phyloP scores from a whole-genome alignment of 1,284 basidiomycete genomes.

The Gomphus bonarii region DNA sequence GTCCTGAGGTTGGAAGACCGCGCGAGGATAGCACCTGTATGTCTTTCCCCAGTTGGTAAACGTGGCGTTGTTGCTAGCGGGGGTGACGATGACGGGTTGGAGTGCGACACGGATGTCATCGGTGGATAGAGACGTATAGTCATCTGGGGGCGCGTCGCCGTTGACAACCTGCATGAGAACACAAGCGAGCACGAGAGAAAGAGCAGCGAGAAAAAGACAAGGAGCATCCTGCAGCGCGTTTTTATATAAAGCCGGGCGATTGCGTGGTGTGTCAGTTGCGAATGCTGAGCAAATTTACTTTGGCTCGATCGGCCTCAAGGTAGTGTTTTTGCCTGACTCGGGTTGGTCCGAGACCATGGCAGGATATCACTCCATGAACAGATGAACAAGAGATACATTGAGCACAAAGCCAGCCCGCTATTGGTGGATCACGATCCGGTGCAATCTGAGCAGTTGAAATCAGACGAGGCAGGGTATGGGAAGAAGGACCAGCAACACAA shows the following conservation, averaged over 20 bases:
- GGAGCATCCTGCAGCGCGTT: background rate
- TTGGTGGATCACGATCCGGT: background rate
- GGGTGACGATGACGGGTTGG: conserved; percentile 2
- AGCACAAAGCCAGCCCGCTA: background rate
- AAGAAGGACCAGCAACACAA: background rate
- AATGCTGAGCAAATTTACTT: background rate
- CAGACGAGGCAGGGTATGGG: background rate
- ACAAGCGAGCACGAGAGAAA: background rate
- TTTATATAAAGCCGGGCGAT: background rate
- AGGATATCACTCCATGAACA: background rate
- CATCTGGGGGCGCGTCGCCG: background rate
- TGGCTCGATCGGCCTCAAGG: background rate
- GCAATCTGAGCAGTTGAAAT: background rate
- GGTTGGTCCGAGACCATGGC: background rate
- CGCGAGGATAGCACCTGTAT: conserved; percentile 51
- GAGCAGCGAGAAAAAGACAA: background rate
- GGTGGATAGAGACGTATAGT: conserved; percentile 2
- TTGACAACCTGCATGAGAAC: background rate
- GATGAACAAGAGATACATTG: background rate
- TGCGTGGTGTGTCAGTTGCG: background rate
- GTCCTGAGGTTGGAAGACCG: conserved; percentile 70
- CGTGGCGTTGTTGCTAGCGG: conserved; percentile 19
- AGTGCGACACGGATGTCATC: conserved; percentile 10
- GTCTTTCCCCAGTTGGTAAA: conserved; percentile 70
- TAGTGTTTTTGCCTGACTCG: background rate